These are phyloP conservation scores for Penicillium mononematosum DNA, from an alignment of 495 filamentous ascomycete species.

Conservation along the genomic window DNA sequence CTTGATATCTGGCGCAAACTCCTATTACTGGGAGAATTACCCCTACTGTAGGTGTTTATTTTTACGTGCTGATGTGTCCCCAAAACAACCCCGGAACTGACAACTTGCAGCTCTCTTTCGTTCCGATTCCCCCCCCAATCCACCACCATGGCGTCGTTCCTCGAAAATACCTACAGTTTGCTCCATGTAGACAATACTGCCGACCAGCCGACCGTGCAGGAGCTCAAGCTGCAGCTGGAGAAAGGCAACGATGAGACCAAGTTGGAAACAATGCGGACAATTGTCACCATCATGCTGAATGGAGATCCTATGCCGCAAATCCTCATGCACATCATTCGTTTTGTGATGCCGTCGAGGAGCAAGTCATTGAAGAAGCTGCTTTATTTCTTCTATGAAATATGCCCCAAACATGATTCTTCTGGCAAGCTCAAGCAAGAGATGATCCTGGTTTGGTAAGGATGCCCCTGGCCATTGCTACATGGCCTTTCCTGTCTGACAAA, in stretches of 20 bases:
- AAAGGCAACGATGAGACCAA: conserved; percentile 97
- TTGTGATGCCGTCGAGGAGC: conserved; percentile 96
- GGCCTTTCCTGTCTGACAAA: conserved; percentile 21
- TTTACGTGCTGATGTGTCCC: conserved; percentile 27
- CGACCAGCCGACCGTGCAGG: conserved; percentile 85
- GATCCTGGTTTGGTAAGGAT: conserved; percentile 93
- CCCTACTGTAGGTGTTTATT: conserved; percentile 26
- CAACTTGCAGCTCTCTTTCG: conserved; percentile 41
- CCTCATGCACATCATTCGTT: conserved; percentile 99
- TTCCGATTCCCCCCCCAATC: conserved; percentile 24
- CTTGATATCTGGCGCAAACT: conserved; percentile 21
- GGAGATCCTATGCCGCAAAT: conserved; percentile 93
- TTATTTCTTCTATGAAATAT: conserved; percentile 99
- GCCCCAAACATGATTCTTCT: conserved; percentile 84
- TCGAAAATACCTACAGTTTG: conserved; percentile 91
- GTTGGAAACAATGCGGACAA: conserved; percentile 96
- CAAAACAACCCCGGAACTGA: conserved; percentile 44
- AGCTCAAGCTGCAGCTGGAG: conserved; percentile 91
- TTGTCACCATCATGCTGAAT: conserved; percentile 96
- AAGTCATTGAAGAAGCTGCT: conserved; percentile 97
- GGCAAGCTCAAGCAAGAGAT: conserved; percentile 99
- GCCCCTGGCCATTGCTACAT: conserved; percentile 1
- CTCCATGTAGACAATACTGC: conserved; percentile 94
- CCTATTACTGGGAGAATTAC: conserved; percentile 30
- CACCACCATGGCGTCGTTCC: conserved; percentile 84